Evolutionary conservation across 73 alveolate species (phyloP), one percentile per base, ranked within the genome.

Genomic region (Stentor coeruleus): DNA sequence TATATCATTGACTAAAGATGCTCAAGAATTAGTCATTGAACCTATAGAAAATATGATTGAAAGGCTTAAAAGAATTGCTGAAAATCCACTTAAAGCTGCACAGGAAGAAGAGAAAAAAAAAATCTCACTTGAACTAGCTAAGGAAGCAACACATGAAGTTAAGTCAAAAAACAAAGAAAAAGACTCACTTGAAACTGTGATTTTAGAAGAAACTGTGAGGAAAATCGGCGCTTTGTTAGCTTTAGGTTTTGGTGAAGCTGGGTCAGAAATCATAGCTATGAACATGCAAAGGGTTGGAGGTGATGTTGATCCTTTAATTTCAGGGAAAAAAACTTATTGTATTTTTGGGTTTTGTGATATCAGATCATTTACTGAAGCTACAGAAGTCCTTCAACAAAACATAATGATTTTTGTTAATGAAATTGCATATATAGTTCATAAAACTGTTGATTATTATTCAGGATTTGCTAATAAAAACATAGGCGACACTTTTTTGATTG

Each of bases 401-500:
- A 98, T 96, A 11, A 91, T 96, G 94, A 87, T 88, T 41, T 90
- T 95, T 87, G 99, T 96, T 15, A 96, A 96, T 81, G 92, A 94
- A 74, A 93, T 96, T 31, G 98, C 99, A 14, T 87, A 96, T 60
- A 91, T 96, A 30, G 98, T 93, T 0, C 98, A 96, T 88, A 85
- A 93, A 33, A 85, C 60, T 73, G 90, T 93, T 15, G 89, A 85
- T 74, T 85, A 93, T 77, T 93, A 94, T 77, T 93, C 94, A 3
- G 99, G 99, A 3, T 82, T 84, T 59, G 98, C 99, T 0, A 95
- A 96, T 89, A 96, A 95, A 88, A 96, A 96, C 82, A 96, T 96
- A 35, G 99, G 99, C 31, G 99, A 96, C 83, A 98, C 99, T 15
- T 96, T 96, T 86, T 85, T 96, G 14, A 83, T 96, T 55, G 98